phyloP scores from a whole-genome alignment of 768 basidiomycete genomes.

The Trametes elegans region DNA sequence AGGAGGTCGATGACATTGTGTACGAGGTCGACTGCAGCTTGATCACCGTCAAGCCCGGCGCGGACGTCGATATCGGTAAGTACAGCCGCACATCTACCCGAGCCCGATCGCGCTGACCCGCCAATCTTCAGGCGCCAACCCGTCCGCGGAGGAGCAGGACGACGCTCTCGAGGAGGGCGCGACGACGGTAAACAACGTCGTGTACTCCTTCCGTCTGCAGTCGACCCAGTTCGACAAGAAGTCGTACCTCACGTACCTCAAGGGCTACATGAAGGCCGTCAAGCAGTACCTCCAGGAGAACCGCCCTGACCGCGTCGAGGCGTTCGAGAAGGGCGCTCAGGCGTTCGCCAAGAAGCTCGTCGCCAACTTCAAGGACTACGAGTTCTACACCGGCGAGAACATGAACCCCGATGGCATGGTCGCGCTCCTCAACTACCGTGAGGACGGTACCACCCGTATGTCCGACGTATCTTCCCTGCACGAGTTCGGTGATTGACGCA shows the following conservation, averaged over 20 bases:
- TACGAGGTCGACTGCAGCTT: slow-evolving; percentile 84
- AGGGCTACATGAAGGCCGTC: slow-evolving; percentile 93
- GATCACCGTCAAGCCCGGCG: slow-evolving; percentile 70
- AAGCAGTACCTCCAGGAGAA: slow-evolving; percentile 58
- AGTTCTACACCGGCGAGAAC: slow-evolving; percentile 77
- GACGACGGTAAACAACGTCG: slow-evolving; percentile 82
- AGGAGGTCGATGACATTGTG: slow-evolving; percentile 71
- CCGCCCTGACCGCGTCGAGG: slow-evolving; percentile 59
- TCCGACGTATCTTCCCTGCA: slow-evolving; percentile 13
- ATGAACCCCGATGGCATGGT: slow-evolving; percentile 95
- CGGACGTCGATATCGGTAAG: slow-evolving; percentile 86
- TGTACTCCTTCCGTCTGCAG: slow-evolving; percentile 88
- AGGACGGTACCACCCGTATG: slow-evolving; percentile 82
- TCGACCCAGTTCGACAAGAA: slow-evolving; percentile 88
- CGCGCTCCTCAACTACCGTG: slow-evolving; percentile 91
- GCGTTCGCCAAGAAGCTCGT: slow-evolving; percentile 86
- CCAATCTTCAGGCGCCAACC: slow-evolving; percentile 71
- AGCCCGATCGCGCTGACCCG: slow-evolving; percentile 6
- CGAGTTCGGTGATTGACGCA: slow-evolving; percentile 1
- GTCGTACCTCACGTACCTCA: slow-evolving; percentile 76
- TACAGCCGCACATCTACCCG: slow-evolving; percentile 9
- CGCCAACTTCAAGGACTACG: slow-evolving; percentile 88
- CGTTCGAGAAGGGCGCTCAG: slow-evolving; percentile 80
- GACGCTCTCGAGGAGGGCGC: slow-evolving; percentile 82
- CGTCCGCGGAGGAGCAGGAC: slow-evolving; percentile 83